Conservation (phyloP, 495 filamentous ascomycete genomes). For the Penicillium malachiteum region DNA sequence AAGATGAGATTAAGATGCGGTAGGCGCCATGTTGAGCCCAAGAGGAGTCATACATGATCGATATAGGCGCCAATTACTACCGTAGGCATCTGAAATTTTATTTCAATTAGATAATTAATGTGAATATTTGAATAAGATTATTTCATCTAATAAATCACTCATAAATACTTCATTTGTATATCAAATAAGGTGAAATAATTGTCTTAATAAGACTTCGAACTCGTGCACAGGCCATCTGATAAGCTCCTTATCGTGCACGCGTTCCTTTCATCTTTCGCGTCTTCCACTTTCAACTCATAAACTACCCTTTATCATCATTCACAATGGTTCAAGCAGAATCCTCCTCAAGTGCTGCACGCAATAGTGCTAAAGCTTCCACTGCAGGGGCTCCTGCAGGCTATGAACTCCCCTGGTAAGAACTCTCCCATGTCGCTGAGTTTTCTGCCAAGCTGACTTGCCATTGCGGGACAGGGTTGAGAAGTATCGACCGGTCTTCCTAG, state of each 20-base stretch:
- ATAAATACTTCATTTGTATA: no score
- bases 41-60: no score
- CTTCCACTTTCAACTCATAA: conserved; percentile 10
- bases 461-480: conserved; percentile 82
- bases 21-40: no score
- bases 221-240: conserved; percentile 14
- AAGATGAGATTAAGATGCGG: background rate
- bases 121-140: no score
- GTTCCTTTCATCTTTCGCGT: conserved; percentile 30
- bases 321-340: conserved; percentile 65
- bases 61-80: no score
- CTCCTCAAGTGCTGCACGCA: conserved; percentile 69
- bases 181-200: no score
- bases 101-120: no score
- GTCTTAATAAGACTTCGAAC: background rate
- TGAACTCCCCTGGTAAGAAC: conserved; percentile 83
- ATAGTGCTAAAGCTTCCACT: conserved; percentile 61
- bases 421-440: conserved; percentile 13
- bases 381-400: conserved; percentile 65
- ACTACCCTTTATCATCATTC: conserved; percentile 2
- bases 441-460: background rate
- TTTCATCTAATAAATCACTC: no score
- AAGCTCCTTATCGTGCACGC: conserved; percentile 18
- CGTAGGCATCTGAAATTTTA: no score
- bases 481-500: conserved; percentile 89